These are phyloP conservation scores for Chlamydomonas schloesseri DNA, from an alignment of 139 green algal species.

Conservation along the genomic window DNA sequence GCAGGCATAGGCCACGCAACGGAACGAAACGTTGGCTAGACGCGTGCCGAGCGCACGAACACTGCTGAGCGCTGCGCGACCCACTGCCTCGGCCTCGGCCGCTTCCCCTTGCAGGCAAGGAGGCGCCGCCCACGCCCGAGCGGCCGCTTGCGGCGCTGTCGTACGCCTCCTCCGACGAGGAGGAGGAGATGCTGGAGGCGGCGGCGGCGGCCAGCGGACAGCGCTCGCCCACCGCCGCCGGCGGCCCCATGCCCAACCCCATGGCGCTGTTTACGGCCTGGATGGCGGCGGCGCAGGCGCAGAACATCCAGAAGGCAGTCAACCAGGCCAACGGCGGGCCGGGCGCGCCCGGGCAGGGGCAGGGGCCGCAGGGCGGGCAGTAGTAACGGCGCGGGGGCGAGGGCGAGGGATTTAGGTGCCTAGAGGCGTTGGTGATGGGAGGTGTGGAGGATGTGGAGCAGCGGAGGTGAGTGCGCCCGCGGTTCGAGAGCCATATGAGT, in stretches of 20 bases:
- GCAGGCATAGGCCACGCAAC: no score
- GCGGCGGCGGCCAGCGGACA: not conserved
- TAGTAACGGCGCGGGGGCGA: no score
- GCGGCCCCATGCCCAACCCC: conserved; percentile 40
- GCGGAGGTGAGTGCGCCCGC: no score
- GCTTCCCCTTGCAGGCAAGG: conserved; percentile 33
- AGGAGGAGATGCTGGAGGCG: not conserved
- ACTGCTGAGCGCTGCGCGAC: no score
- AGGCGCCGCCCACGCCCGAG: conserved; percentile 50
- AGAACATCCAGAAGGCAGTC: conserved; percentile 52
- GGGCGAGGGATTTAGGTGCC: no score
- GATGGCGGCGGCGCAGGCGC: conserved; percentile 63
- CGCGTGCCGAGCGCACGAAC: no score
- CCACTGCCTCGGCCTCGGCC: no score
- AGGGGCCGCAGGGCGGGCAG: not conserved
- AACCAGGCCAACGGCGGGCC: not conserved
- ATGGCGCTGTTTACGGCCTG: conserved; percentile 65
- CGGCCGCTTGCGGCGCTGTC: not conserved
- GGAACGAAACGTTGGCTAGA: no score
- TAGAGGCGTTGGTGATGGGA: no score
- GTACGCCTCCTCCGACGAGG: not conserved
- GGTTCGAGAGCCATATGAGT: no score
- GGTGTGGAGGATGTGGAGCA: no score
- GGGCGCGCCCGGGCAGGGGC: not conserved
- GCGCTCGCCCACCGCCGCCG: not conserved